These are phyloP conservation scores for Agaricus subrufescens DNA, from an alignment of 768 basidiomycete genomes.

Conservation along the genomic window DNA sequence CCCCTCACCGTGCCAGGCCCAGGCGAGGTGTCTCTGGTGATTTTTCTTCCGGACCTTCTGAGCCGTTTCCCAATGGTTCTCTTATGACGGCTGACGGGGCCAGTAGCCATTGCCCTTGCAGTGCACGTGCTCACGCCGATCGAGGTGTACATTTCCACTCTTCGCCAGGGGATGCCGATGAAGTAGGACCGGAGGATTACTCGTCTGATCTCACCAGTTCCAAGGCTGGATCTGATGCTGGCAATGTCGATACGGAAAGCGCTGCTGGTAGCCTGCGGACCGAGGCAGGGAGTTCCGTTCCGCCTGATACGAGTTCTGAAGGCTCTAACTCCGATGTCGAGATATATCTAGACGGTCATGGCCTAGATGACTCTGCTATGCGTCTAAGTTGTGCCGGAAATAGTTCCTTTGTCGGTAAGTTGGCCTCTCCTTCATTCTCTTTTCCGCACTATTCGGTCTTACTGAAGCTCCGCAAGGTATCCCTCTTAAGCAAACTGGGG, in stretches of 20 bases:
- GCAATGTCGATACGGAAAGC: not conserved
- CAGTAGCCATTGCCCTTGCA: not conserved
- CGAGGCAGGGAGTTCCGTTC: conserved; percentile 1
- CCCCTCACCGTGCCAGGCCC: conserved; percentile 8
- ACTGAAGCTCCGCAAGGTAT: not conserved
- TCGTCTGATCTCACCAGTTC: not conserved
- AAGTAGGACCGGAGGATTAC: not conserved
- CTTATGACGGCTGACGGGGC: not conserved
- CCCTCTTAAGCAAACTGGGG: not conserved
- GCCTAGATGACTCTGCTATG: conserved; percentile 24
- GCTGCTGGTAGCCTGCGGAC: conserved; percentile 1
- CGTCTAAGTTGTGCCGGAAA: conserved; percentile 16
- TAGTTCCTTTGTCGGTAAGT: conserved; percentile 11
- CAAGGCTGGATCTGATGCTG: conserved; percentile 3
- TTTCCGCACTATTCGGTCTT: not conserved
- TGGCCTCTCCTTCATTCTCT: not conserved
- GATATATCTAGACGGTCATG: conserved; percentile 29
- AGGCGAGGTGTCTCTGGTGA: not conserved
- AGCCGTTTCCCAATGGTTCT: not conserved
- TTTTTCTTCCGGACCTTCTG: not conserved
- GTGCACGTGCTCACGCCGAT: not conserved
- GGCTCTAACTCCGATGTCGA: conserved; percentile 24
- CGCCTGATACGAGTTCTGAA: conserved; percentile 5
- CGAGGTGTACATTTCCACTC: not conserved
- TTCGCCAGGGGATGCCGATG: not conserved